Evolutionary conservation across 129 eudicot species (phyloP), one percentile per base, ranked within the genome.

Genomic region (Oenanthe sinensis): DNA sequence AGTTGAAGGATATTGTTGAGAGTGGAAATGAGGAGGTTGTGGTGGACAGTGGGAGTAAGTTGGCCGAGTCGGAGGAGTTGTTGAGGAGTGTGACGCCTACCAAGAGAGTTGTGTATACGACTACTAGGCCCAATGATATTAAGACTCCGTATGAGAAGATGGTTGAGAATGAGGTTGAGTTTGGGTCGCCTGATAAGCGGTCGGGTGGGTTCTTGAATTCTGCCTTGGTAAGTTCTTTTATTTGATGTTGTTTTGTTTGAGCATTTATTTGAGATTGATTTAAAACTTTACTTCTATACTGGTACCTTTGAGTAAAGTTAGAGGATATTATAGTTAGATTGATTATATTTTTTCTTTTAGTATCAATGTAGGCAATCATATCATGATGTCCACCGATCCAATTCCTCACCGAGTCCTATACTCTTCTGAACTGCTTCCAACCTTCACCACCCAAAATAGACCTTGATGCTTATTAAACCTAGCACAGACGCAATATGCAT

Each of bases 111-210:
- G 96, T 95, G 68, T 95, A 91, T 49, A 87, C 91, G 5, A 95
- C 99, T 1, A 95, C 97, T 24, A 87, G 99, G 49, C 99, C 99
- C 2, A 89, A 75, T 74, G 99, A 95, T 78, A 90, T 95, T 22
- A 95, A 90, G 86, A 86, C 99, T 46, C 99, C 99, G 3, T 95
- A 95, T 71, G 99, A 95, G 83, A 92, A 95, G 82, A 95, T 95
- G 99, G 78, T 95, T 33, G 96, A 95, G 60, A 92, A 95, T 83
- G 85, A 86, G 72, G 99, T 95, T 20, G 96, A 90, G 82, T 95
- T 95, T 85, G 99, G 99, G 44, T 90, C 99, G 11, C 99, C 99
- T 8, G 99, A 95, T 86, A 92, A 92, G 88, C 80, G 99, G 86
- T 95, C 99, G 40, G 97, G 97, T 33, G 96, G 97, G 20, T 95